A percentile compares a stretch with the other conserved stretches of the same genome.
Conservation (phyloP, 306 rosid genomes). For the Calophaca sinica region DNA sequence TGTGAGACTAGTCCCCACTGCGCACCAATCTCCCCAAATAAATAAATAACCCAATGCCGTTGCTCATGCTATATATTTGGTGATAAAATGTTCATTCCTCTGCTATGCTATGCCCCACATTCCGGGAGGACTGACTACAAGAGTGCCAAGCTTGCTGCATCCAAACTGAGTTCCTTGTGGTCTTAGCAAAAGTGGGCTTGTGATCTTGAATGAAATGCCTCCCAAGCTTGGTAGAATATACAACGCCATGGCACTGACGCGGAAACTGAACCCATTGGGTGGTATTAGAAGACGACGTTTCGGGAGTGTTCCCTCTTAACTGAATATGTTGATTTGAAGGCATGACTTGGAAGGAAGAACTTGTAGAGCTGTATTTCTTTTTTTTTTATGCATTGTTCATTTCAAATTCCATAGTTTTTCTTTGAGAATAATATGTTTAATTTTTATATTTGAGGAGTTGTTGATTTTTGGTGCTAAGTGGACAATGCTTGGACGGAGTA, state of each 20-base stretch:
- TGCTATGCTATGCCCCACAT: slow-evolving; percentile 55
- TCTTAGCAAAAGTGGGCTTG: slow-evolving; percentile 47
- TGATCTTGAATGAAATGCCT: slow-evolving; percentile 29
- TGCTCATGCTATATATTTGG: slow-evolving; percentile 26
- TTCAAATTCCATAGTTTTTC: slow-evolving; percentile 34
- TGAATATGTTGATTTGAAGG: slow-evolving; percentile 39
- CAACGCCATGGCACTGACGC: slow-evolving; percentile 30
- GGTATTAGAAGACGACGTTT: slow-evolving; percentile 36
- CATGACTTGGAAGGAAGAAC: slow-evolving; percentile 45
- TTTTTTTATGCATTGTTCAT: slow-evolving; percentile 22
- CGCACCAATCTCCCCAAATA: too few species aligned
- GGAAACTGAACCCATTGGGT: slow-evolving; percentile 43
- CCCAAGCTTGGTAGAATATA: slow-evolving; percentile 4
- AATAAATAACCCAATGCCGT: background rate
- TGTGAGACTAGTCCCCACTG: too few species aligned
- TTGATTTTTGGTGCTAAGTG: slow-evolving; percentile 37
- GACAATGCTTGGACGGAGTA: slow-evolving; percentile 29
- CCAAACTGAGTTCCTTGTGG: slow-evolving; percentile 89
- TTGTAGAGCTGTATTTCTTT: slow-evolving; percentile 34
- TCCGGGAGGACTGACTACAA: slow-evolving; percentile 84
- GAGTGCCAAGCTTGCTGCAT: slow-evolving; percentile 86
- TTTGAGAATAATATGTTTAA: slow-evolving; percentile 35
- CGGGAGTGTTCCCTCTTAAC: slow-evolving; percentile 27
- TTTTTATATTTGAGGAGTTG: slow-evolving; percentile 17
- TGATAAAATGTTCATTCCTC: slow-evolving; percentile 45